Conservation (phyloP, 202 grass and related monocot genomes). For the Cymbopogon flexuosus region DNA sequence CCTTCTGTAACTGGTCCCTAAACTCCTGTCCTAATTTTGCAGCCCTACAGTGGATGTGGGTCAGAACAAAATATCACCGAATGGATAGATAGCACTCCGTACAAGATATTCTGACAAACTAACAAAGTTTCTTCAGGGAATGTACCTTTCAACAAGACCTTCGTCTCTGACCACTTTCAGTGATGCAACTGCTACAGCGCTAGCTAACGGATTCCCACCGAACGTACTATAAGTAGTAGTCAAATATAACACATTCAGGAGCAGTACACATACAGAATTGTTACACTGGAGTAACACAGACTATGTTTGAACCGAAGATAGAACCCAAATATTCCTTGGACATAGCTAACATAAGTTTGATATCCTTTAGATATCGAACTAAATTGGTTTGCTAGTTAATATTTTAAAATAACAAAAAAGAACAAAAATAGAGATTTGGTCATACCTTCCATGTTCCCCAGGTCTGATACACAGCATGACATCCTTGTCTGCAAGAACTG, state of each 20-base stretch:
- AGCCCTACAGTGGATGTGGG: slow-evolving; percentile 30
- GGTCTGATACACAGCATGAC: slow-evolving; percentile 92
- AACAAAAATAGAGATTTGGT: slow-evolving; percentile 7
- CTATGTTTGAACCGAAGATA: neutral
- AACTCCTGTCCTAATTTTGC: slow-evolving; percentile 51
- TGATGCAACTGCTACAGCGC: slow-evolving; percentile 83
- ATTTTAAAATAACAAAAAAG: neutral
- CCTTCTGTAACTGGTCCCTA: slow-evolving; percentile 46
- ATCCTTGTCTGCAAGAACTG: slow-evolving; percentile 93
- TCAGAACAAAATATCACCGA: neutral
- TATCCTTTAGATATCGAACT: neutral
- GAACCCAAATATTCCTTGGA: neutral
- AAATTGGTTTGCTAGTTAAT: neutral
- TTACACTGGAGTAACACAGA: neutral
- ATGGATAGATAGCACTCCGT: neutral
- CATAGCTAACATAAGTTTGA: neutral
- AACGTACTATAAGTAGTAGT: slow-evolving; percentile 62
- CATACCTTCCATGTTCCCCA: slow-evolving; percentile 93
- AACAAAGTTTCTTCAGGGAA: neutral
- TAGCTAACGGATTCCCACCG: slow-evolving; percentile 92
- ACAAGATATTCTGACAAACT: neutral
- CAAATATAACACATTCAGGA: slow-evolving; percentile 9
- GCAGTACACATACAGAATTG: neutral
- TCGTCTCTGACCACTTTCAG: slow-evolving; percentile 81
- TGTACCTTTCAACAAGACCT: slow-evolving; percentile 79